Evolutionary conservation across 2,329 filamentous ascomycete species (phyloP).

Genomic region (Neonectria coccinea): DNA sequence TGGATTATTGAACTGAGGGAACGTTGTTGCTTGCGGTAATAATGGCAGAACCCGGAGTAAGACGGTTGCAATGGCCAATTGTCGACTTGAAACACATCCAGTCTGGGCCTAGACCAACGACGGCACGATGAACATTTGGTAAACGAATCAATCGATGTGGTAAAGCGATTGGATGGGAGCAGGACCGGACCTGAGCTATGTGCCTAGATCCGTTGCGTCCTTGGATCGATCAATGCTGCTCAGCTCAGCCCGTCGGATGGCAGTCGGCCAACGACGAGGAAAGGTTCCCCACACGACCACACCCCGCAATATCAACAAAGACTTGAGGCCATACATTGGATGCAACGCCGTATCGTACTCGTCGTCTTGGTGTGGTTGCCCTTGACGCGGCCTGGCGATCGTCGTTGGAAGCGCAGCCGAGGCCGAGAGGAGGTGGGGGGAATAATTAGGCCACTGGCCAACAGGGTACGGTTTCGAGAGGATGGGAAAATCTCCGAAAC

Average conservation of each 20-base stretch:
- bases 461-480: neutral
- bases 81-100: neutral
- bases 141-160: constrained; percentile 1
- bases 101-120: neutral
- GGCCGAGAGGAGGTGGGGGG: neutral
- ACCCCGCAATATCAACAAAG: constrained; percentile 12
- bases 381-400: constrained; percentile 20
- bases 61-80: constrained; percentile 9
- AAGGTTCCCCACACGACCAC: constrained; percentile 18
- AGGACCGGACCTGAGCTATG: constrained; percentile 8
- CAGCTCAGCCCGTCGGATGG: constrained; percentile 16
- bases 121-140: neutral
- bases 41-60: constrained; percentile 7
- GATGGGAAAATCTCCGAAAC: neutral
- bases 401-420: neutral
- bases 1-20: neutral
- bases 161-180: constrained; percentile 18
- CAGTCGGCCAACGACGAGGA: constrained; percentile 3
- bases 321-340: constrained; percentile 14
- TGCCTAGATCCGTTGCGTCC: constrained; percentile 13
- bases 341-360: constrained; percentile 22
- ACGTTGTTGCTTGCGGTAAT: neutral
- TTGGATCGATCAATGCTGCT: constrained; percentile 22
- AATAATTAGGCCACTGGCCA: neutral
- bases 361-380: constrained; percentile 19